phyloP scores from a whole-genome alignment of 805 yeast genomes.

The Komagataella phaffii region DNA sequence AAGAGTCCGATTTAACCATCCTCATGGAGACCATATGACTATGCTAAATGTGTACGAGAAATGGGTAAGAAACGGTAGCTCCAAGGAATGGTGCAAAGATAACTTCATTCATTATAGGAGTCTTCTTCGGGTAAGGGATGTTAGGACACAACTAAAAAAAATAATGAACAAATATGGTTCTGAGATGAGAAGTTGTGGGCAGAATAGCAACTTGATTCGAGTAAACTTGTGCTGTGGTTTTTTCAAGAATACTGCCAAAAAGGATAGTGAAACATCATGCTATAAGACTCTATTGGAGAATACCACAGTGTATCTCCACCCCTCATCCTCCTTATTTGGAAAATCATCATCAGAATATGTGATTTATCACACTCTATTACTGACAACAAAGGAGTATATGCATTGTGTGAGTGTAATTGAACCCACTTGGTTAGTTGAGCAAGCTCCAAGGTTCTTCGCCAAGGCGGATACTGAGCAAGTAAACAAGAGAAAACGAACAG shows the following conservation, averaged over 20 bases:
- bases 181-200: conserved; percentile 34
- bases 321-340: conserved; percentile 60
- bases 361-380: conserved; percentile 65
- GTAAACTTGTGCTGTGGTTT: conserved; percentile 55
- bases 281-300: conserved; percentile 49
- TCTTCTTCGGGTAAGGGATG: conserved; percentile 66
- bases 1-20: conserved; percentile 60
- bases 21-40: conserved; percentile 78
- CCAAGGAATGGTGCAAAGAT: conserved; percentile 65
- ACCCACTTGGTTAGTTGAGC: conserved; percentile 63
- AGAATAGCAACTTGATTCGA: conserved; percentile 42
- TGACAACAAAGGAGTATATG: conserved; percentile 87
- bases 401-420: conserved; percentile 76
- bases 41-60: conserved; percentile 63
- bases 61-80: conserved; percentile 53
- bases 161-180: conserved; percentile 39
- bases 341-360: conserved; percentile 56
- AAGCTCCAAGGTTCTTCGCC: conserved; percentile 65
- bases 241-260: conserved; percentile 52
- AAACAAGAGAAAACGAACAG: conserved; percentile 39
- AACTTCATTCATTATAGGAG: conserved; percentile 74
- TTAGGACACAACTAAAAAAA: conserved; percentile 51
- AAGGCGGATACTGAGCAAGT: conserved; percentile 35
- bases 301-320: conserved; percentile 73
- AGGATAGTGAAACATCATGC: conserved; percentile 44